Conservation (phyloP, 2,329 filamentous ascomycete species). For the Botrytis tulipae region DNA sequence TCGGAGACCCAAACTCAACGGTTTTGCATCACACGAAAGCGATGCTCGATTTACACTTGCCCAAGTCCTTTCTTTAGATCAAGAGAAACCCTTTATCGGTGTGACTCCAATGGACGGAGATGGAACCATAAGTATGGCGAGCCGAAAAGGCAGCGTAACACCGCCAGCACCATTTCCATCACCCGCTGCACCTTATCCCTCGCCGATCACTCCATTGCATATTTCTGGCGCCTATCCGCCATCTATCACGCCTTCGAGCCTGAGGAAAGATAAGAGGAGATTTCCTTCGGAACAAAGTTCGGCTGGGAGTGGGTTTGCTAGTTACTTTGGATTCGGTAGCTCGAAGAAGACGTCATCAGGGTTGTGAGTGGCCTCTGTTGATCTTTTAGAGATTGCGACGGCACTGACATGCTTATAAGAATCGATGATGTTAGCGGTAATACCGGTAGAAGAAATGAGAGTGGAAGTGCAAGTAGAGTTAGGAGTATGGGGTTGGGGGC, state of each 20-base stretch:
- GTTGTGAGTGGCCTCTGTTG: conserved; percentile 5
- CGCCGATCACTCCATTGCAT: neutral
- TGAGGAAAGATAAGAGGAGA: conserved; percentile 5
- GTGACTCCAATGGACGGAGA: neutral
- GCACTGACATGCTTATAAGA: conserved; percentile 9
- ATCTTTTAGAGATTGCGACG: neutral
- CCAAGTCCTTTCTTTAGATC: neutral
- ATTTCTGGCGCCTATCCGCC: conserved; percentile 1
- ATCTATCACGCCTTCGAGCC: neutral
- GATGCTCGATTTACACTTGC: neutral
- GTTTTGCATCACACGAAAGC: neutral
- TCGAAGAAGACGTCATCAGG: neutral
- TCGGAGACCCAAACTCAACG: neutral
- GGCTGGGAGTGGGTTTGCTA: conserved; percentile 13
- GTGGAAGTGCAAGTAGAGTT: neutral
- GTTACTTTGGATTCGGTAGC: conserved; percentile 15
- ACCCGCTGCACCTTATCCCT: neutral
- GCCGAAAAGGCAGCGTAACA: neutral
- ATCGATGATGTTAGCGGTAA: neutral
- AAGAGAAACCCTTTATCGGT: neutral
- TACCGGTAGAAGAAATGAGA: neutral
- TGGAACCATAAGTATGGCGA: conserved; percentile 2
- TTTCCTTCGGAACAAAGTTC: neutral
- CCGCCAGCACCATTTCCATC: neutral
- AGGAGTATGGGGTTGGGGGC: neutral